Percentiles rank a stretch among this genome's conserved stretches.
Evolutionary conservation across 768 basidiomycete genomes (phyloP).

Genomic region (Boletus pseudopeckii): DNA sequence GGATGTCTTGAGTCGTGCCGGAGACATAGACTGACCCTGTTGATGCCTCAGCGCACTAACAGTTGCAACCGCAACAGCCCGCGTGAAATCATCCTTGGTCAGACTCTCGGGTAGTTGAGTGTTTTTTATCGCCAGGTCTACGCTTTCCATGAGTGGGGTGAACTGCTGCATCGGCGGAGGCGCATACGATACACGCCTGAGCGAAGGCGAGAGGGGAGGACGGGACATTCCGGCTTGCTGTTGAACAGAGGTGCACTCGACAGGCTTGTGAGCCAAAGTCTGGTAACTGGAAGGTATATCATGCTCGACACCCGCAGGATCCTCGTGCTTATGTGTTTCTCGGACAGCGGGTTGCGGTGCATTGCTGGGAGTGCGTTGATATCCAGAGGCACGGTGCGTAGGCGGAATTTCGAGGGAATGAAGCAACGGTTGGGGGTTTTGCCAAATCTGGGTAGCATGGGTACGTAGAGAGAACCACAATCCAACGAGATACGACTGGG

Average conservation of each 20-base stretch:
- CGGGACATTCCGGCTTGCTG: conserved; percentile 17
- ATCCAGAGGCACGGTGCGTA: conserved; percentile 55
- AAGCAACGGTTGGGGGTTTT: conserved; percentile 86
- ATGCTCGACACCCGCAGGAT: conserved; percentile 32
- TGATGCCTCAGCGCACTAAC: conserved; percentile 87
- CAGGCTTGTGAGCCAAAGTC: conserved; percentile 34
- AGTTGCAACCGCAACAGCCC: conserved; percentile 91
- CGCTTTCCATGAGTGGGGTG: conserved; percentile 72
- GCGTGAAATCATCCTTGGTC: conserved; percentile 85
- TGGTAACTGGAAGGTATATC: conserved; percentile 37
- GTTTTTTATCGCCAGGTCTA: conserved; percentile 73
- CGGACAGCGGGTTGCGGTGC: conserved; percentile 10
- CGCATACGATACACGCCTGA: conserved; percentile 59
- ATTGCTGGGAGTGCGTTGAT: conserved; percentile 46
- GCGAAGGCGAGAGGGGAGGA: conserved; percentile 41
- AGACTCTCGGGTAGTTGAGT: conserved; percentile 54
- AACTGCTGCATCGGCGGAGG: conserved; percentile 37
- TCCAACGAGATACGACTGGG: conserved; percentile 91
- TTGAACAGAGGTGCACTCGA: conserved; percentile 18
- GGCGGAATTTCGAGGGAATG: conserved; percentile 60
- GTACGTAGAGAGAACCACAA: conserved; percentile 99
- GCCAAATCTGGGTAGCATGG: conserved; percentile 98
- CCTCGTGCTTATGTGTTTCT: conserved; percentile 45
- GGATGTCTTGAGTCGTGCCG: conserved; percentile 44
- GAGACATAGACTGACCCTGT: conserved; percentile 51